These are phyloP conservation scores for Rhamnella rubrinervis DNA, from an alignment of 331 rosid species.

Conservation along the genomic window DNA sequence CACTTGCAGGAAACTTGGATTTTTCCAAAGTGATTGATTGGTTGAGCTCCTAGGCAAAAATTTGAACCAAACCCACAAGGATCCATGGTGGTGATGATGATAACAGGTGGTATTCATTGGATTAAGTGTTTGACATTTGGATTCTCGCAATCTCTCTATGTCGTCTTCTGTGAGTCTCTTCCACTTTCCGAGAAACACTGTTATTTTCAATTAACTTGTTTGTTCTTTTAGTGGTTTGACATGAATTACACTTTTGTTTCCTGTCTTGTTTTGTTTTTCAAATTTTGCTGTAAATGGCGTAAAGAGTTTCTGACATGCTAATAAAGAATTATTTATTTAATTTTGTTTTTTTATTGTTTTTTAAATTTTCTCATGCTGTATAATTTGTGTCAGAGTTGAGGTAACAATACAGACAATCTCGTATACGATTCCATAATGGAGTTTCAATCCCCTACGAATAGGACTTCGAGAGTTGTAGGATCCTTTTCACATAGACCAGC, in stretches of 20 bases:
- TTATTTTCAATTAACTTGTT: slow-evolving; percentile 25
- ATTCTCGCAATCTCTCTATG: slow-evolving; percentile 49
- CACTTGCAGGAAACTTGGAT: neutral
- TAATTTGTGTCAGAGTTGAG: neutral
- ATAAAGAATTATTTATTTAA: neutral
- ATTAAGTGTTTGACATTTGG: slow-evolving; percentile 24
- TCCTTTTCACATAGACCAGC: too few species aligned
- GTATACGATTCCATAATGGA: neutral
- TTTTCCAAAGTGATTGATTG: too few species aligned
- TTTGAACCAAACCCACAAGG: slow-evolving; percentile 35
- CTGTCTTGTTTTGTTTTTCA: neutral
- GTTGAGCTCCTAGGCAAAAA: neutral
- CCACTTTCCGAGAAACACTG: slow-evolving; percentile 39
- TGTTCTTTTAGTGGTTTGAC: slow-evolving; percentile 40
- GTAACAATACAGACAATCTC: neutral
- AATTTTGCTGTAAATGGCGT: slow-evolving; percentile 14
- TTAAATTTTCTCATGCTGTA: neutral
- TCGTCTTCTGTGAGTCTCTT: slow-evolving; percentile 44
- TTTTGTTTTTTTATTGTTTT: too few species aligned
- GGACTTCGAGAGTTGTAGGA: too few species aligned
- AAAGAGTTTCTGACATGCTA: slow-evolving; percentile 28
- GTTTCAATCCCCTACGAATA: too few species aligned
- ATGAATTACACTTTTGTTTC: slow-evolving; percentile 20
- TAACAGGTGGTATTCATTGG: slow-evolving; percentile 15
- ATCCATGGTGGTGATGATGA: slow-evolving; percentile 17